Base-by-base conservation (phyloP, 371 early-diverging fungal species). In the Syncephalastrum sp. region DNA sequence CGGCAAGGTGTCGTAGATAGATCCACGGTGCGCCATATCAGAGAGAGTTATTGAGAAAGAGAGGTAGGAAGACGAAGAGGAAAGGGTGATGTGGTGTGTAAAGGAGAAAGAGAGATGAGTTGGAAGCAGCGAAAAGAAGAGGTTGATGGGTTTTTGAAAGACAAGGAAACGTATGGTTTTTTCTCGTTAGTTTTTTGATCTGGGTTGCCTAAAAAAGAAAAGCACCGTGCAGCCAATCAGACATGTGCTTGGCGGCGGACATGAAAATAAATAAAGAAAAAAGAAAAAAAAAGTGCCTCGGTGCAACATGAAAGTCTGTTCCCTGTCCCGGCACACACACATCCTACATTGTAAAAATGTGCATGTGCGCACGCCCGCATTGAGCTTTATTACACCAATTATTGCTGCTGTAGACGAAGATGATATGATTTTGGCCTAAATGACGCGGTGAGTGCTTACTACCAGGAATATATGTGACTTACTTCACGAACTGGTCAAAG, bases 401-500 rank as follows among this genome's bases (percentile, higher is more conserved):
- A 71, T 44, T 69, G 53, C 42, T 76, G 77, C 12, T 60, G 55
- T 12, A 80, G 42, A 44, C 77, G 75, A 27, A 81, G 66, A 50
- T 81, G 79, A 48, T 65, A 81, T 3, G 81, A 81, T 47, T 81
- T 81, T 17, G 69, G 77, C 64, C 81, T 77, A 68, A 17, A 50
- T 6, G 15, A 17, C 17, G 47, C 41, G 42, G 16, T 17, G 42
- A 27, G 29, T 15, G 59, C 12, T 1, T 21, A 33, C 45, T 6
- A 2, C 19, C 12, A 19, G 12, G 7, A 33, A 21, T 10, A 25
- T 38, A 38, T 50, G 25, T 24, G 41, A 19, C 46, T 66, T 70
- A 73, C 77, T 83, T 69, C 4, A 89, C 84, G 50, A 89, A 71
- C 41, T 84, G 84, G 57, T 84, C 78, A 54, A 86, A 92, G 17